A percentile compares a stretch with the other conserved stretches of the same genome.
phyloP scores from a whole-genome alignment of 371 early-diverging fungal species.

The Mortierella polycephala region DNA sequence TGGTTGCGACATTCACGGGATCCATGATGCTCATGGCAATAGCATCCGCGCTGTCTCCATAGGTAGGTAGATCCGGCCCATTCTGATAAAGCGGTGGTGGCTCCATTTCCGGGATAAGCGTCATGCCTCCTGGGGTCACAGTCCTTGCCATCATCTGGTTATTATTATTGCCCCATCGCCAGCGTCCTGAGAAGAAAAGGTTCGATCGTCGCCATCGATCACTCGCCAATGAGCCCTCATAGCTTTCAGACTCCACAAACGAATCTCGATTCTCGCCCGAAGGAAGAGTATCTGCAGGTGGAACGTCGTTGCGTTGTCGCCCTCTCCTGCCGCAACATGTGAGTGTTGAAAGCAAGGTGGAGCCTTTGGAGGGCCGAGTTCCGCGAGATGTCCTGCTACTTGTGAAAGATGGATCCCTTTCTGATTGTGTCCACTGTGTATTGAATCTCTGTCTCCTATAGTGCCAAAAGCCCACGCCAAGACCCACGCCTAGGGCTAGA shows the following conservation, averaged over 20 bases:
- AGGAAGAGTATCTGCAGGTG: not conserved
- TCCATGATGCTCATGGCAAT: constrained; percentile 11
- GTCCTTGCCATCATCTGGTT: not conserved
- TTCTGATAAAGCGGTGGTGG: constrained; percentile 29
- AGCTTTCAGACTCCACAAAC: constrained; percentile 9
- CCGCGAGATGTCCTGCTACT: no score
- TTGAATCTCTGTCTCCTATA: constrained; percentile 11
- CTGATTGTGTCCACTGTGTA: not conserved
- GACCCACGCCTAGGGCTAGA: constrained; percentile 18
- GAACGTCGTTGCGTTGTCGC: not conserved
- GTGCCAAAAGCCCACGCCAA: constrained; percentile 32
- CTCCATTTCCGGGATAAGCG: constrained; percentile 23
- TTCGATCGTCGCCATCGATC: not conserved
- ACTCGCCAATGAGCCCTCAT: not conserved
- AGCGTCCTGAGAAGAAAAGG: constrained; percentile 8
- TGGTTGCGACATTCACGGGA: not conserved
- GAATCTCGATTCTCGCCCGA: constrained; percentile 4
- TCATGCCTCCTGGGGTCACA: not conserved
- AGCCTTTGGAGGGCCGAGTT: not conserved
- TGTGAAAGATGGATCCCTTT: not conserved
- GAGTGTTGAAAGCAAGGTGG: constrained; percentile 4
- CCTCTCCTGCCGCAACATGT: not conserved
- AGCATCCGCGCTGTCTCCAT: constrained; percentile 17
- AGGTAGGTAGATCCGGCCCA: constrained; percentile 19
- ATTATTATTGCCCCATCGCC: constrained; percentile 15